phyloP scores from a whole-genome alignment of 176 grass and related monocot genomes.

The Calamus simplicifolius region DNA sequence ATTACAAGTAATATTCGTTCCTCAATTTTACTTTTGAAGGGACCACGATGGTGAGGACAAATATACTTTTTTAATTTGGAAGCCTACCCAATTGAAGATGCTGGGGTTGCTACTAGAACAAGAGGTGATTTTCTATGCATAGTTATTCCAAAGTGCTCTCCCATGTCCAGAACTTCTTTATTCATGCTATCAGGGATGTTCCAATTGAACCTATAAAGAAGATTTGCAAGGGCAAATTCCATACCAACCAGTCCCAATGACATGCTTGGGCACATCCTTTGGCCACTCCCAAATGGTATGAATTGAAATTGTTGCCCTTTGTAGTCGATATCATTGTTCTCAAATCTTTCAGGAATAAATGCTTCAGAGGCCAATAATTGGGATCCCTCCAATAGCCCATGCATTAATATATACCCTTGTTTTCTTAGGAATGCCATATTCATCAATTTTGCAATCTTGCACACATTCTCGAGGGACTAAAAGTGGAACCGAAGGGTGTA shows the following conservation, averaged over 20 bases:
- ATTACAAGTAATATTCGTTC: too few species aligned
- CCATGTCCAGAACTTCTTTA: slow-evolving; percentile 12
- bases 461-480: slow-evolving; percentile 10
- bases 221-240: slow-evolving; percentile 12
- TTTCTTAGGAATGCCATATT: slow-evolving; percentile 18
- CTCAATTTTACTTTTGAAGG: too few species aligned
- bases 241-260: slow-evolving; percentile 3
- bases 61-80: too few species aligned
- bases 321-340: slow-evolving; percentile 12
- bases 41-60: too few species aligned
- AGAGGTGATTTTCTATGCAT: background rate
- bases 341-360: slow-evolving; percentile 16
- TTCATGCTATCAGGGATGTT: slow-evolving; percentile 1
- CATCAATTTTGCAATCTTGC: slow-evolving; percentile 3
- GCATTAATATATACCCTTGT: slow-evolving; percentile 26
- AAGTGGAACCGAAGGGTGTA: slow-evolving; percentile 13
- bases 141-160: background rate
- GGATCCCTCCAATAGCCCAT: slow-evolving; percentile 33
- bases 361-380: slow-evolving; percentile 17
- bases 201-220: slow-evolving; percentile 25
- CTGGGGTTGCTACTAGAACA: too few species aligned
- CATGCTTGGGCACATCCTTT: slow-evolving; percentile 30
- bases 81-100: too few species aligned
- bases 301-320: slow-evolving; percentile 25
- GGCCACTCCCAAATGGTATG: slow-evolving; percentile 24